Evolutionary conservation across 306 rosid genomes (phyloP).

Genomic region (Begonia peltatifolia): DNA sequence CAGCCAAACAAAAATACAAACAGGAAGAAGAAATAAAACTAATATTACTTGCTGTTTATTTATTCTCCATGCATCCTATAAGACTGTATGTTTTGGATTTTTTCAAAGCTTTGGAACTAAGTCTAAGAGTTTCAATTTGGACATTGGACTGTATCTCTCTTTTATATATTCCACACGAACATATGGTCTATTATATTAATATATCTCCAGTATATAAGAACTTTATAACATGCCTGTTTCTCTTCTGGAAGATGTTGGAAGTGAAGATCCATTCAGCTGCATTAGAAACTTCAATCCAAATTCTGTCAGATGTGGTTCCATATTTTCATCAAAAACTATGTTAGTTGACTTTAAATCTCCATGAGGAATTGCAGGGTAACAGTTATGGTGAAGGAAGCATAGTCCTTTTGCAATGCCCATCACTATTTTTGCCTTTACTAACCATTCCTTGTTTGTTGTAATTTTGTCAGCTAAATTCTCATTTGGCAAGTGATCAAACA

Average conservation of each 20-base stretch:
- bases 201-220: not conserved
- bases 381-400: conserved; percentile 78
- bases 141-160: not conserved
- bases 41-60: too few relatives aligned
- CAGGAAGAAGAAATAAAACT: too few relatives aligned
- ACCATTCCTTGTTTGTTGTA: conserved; percentile 50
- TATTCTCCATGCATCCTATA: too few relatives aligned
- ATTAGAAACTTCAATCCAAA: conserved; percentile 56
- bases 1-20: too few relatives aligned
- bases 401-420: conserved; percentile 68
- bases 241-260: conserved; percentile 18
- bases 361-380: conserved; percentile 71
- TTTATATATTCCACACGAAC: conserved; percentile 5
- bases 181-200: not conserved
- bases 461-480: conserved; percentile 72
- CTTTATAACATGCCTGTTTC: conserved; percentile 45
- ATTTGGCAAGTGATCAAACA: conserved; percentile 67
- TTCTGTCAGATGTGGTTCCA: conserved; percentile 79
- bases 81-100: too few relatives aligned
- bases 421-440: conserved; percentile 46
- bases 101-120: too few relatives aligned
- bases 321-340: conserved; percentile 71
- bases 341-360: conserved; percentile 74
- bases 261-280: conserved; percentile 33
- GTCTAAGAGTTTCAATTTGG: too few relatives aligned